Percentiles rank a stretch among this genome's conserved stretches.
phyloP scores from a whole-genome alignment of 75 land plant genomes.

The Larix kaempferi region DNA sequence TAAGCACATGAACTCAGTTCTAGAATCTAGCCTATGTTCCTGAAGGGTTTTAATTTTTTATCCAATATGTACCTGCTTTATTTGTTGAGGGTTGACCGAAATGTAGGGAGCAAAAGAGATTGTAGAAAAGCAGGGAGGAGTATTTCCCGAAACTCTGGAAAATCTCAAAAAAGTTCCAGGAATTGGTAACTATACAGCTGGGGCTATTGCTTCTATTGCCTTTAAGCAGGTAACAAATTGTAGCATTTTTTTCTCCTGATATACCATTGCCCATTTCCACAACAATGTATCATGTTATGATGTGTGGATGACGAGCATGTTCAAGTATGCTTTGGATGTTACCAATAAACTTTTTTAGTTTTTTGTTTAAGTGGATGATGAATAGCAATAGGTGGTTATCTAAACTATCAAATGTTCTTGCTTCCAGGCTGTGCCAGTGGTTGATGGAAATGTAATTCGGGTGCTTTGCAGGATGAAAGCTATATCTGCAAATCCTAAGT shows the following conservation, averaged over 20 bases:
- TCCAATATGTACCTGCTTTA: too few species aligned
- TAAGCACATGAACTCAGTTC: too few species aligned
- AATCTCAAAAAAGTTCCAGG: constrained; percentile 68
- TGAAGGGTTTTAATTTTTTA: too few species aligned
- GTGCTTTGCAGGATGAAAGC: constrained; percentile 84
- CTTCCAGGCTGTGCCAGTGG: constrained; percentile 88
- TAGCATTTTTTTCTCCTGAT: neutral
- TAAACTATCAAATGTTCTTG: neutral
- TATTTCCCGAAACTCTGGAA: constrained; percentile 61
- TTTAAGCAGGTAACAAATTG: constrained; percentile 59
- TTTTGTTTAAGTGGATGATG: neutral
- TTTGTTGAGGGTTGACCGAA: too few species aligned
- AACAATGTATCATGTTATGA: neutral
- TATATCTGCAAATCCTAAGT: constrained; percentile 73
- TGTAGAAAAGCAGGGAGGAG: constrained; percentile 36
- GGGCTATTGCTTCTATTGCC: constrained; percentile 97
- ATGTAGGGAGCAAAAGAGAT: constrained; percentile 78
- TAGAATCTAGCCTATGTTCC: too few species aligned
- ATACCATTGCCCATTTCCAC: neutral
- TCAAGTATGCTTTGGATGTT: neutral
- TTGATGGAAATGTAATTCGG: constrained; percentile 95
- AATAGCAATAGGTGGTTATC: constrained; percentile 2
- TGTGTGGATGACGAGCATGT: neutral
- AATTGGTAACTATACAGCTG: constrained; percentile 95
- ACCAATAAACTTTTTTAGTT: neutral